phyloP scores from a whole-genome alignment of 2,329 filamentous ascomycete species.

The Purpureocillium takamizusanense region DNA sequence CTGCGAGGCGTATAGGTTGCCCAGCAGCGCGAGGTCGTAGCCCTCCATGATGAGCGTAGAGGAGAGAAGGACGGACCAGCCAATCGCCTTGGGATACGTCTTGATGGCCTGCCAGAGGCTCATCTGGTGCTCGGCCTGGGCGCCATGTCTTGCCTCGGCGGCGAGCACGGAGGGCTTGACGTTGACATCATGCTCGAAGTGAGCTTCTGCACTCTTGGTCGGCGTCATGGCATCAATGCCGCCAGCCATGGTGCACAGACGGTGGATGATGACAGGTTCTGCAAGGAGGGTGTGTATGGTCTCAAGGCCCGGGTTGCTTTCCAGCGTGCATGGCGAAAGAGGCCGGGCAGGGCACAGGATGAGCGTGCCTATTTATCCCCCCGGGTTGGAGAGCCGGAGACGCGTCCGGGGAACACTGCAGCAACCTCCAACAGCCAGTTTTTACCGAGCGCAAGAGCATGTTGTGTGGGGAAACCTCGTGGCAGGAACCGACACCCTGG shows the following conservation, averaged over 20 bases:
- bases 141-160: slow-evolving; percentile 29
- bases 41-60: slow-evolving; percentile 41
- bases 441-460: not conserved
- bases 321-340: not conserved
- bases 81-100: slow-evolving; percentile 36
- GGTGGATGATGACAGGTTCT: no score
- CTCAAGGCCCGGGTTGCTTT: not conserved
- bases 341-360: not conserved
- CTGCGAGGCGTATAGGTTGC: slow-evolving; percentile 38
- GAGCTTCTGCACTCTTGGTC: slow-evolving; percentile 12
- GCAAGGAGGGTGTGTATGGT: not conserved
- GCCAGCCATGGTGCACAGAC: slow-evolving; percentile 14
- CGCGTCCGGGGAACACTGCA: not conserved
- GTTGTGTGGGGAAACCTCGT: slow-evolving; percentile 1
- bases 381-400: not conserved
- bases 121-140: slow-evolving; percentile 31
- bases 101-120: slow-evolving; percentile 28
- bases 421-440: not conserved
- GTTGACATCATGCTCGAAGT: slow-evolving; percentile 18
- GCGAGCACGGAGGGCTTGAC: slow-evolving; percentile 15
- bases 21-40: slow-evolving; percentile 40
- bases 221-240: slow-evolving; percentile 2
- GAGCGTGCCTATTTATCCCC: not conserved
- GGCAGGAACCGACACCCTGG: not conserved
- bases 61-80: slow-evolving; percentile 36